Conservation (phyloP, 2,329 filamentous ascomycete species). For the Hortaea sp. region DNA sequence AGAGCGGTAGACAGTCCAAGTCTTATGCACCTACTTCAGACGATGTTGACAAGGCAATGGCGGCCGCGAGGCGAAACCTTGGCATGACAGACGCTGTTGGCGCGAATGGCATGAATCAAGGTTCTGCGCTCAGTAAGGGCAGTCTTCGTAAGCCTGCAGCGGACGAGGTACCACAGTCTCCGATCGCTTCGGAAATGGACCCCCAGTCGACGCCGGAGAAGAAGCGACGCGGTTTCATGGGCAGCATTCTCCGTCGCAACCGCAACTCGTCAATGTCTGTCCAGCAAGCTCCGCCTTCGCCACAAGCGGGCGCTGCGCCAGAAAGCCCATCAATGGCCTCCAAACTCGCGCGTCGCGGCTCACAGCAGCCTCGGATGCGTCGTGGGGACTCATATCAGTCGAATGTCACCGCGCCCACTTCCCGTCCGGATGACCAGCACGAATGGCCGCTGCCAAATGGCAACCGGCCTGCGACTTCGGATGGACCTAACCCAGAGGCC, state of each 20-base stretch:
- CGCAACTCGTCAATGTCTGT: conserved; percentile 18
- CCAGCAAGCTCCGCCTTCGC: conserved; percentile 9
- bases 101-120: conserved; percentile 12
- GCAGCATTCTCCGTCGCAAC: conserved; percentile 25
- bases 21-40: conserved; percentile 23
- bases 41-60: conserved; percentile 30
- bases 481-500: conserved; percentile 22
- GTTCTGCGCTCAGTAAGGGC: conserved; percentile 25
- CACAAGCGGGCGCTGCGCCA: background rate
- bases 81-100: conserved; percentile 13
- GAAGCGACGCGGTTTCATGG: conserved; percentile 24
- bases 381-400: conserved; percentile 17
- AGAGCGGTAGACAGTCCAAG: conserved; percentile 28
- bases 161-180: conserved; percentile 46
- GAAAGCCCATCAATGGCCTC: conserved; percentile 27
- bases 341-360: conserved; percentile 23
- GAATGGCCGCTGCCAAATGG: conserved; percentile 1
- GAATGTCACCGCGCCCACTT: conserved; percentile 17
- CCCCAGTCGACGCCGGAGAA: conserved; percentile 6
- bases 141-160: conserved; percentile 25
- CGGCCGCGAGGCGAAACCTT: conserved; percentile 22
- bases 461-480: conserved; percentile 22
- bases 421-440: conserved; percentile 8
- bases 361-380: conserved; percentile 3
- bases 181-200: conserved; percentile 29